Evolutionary conservation across 768 basidiomycete genomes (phyloP), one percentile per base, ranked within the genome.

Genomic region (Krasilnikovozyma curviuscula): DNA sequence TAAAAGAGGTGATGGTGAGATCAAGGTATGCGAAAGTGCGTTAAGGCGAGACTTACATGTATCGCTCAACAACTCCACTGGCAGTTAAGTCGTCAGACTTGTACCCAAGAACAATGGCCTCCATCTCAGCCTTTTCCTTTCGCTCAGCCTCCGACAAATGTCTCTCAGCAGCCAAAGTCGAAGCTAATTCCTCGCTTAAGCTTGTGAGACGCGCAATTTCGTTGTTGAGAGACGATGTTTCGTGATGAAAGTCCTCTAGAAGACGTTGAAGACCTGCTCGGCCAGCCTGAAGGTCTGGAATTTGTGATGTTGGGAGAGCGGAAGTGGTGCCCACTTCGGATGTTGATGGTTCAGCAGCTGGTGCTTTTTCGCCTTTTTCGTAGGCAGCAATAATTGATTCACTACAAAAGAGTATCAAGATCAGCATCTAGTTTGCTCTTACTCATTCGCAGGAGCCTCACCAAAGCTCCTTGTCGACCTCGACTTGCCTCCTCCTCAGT

Each of bases 21-120:
- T 6, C 24, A 18, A 16, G 30, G 19, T 16, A 51, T 19, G 29
- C 9, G 10, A 28, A 34, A 13, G 8, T 16, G 29, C 25, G 14
- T 40, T 49, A 21, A 30, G 46, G 38, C 19, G 31, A 14, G 14
- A 67, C 76, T 47, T 55, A 83, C 83, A 84, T 85, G 61, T 85
- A 85, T 31, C 80, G 73, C 24, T 81, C 74, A 25, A 86, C 83
- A 74, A 84, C 80, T 57, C 77, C 80, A 12, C 78, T 77, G 2
- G 83, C 82, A 0, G 78, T 72, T n/a, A 68, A 72, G 48, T 84
- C 81, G 41, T 83, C 79, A 16, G 75, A 60, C 54, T 68, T 65
- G 40, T 73, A 66, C 55, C 66, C 69, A 44, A 79, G 71, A 14
- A 81, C 65, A 52, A 76, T 74, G 1, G 68, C 63, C 35, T 68